Evolutionary conservation across 192 early-diverging fungal species (phyloP).

Genomic region (Blastocladiella britannica): DNA sequence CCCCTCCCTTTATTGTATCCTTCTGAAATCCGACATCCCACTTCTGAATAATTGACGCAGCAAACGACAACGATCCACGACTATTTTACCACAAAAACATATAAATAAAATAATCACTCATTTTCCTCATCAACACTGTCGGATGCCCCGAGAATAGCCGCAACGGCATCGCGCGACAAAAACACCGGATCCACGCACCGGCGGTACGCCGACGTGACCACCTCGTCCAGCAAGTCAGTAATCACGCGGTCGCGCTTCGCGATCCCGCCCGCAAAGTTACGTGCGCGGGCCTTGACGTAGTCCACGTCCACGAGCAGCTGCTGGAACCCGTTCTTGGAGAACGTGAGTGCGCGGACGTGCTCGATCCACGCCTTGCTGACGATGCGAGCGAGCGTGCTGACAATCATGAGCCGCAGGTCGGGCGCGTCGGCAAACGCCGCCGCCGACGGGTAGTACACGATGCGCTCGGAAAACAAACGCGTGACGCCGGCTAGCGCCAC

Average conservation of each 20-base stretch:
- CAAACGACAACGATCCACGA: too few species aligned
- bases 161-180: constrained; percentile 2
- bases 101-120: too few species aligned
- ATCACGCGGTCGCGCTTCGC: not conserved
- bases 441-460: constrained; percentile 36
- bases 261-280: constrained; percentile 14
- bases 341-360: constrained; percentile 23
- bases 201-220: not conserved
- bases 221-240: not conserved
- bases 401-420: constrained; percentile 26
- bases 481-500: constrained; percentile 38
- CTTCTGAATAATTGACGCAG: too few species aligned
- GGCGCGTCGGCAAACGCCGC: too few species aligned
- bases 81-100: too few species aligned
- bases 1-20: too few species aligned
- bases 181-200: not conserved
- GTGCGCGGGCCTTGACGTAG: constrained; percentile 22
- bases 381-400: constrained; percentile 30
- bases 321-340: constrained; percentile 27
- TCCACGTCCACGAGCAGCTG: constrained; percentile 50
- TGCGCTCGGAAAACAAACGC: constrained; percentile 43
- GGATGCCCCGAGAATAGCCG: not conserved
- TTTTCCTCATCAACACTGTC: constrained; percentile 7
- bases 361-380: constrained; percentile 42
- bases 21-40: too few species aligned